Evolutionary conservation across 352 stramenopile genomes (phyloP).

Genomic region (Phytophthora fragariaefolia): DNA sequence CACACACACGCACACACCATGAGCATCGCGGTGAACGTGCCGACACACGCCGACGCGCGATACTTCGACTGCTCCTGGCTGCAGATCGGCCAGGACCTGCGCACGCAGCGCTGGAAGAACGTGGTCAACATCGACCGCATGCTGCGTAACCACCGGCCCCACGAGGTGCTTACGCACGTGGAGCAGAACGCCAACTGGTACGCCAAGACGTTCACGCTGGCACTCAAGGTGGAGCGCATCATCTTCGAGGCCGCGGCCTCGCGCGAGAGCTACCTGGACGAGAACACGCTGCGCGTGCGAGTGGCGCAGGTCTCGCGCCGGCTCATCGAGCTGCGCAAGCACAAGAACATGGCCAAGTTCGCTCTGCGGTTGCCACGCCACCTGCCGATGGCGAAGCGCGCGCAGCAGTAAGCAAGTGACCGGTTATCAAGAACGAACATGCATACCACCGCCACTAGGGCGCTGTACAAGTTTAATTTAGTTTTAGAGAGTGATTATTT

Average conservation of each 20-base stretch:
- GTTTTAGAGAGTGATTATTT: constrained; percentile 13
- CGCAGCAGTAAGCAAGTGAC: constrained; percentile 5
- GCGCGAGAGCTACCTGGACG: constrained; percentile 66
- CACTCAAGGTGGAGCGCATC: constrained; percentile 73
- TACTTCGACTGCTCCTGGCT: constrained; percentile 31
- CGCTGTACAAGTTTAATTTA: constrained; percentile 36
- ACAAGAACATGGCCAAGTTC: constrained; percentile 58
- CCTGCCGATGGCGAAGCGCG: not conserved
- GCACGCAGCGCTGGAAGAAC: constrained; percentile 51
- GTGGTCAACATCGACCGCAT: constrained; percentile 69
- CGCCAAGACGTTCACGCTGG: constrained; percentile 69
- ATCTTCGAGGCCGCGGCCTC: constrained; percentile 63
- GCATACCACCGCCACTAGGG: not conserved
- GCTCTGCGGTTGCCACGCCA: constrained; percentile 14
- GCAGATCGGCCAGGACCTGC: constrained; percentile 40
- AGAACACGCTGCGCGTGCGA: constrained; percentile 57
- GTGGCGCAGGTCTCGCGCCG: constrained; percentile 63
- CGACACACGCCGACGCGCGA: constrained; percentile 18
- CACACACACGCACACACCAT: constrained; percentile 40
- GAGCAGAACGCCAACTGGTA: constrained; percentile 69
- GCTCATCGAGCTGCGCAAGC: constrained; percentile 61
- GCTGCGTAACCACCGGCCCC: constrained; percentile 61
- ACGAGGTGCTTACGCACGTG: too few species aligned
- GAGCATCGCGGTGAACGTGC: constrained; percentile 14
- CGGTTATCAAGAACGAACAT: not conserved